Base-by-base conservation (phyloP, 208 protist genomes). In the Endotrypanum monterogeii region DNA sequence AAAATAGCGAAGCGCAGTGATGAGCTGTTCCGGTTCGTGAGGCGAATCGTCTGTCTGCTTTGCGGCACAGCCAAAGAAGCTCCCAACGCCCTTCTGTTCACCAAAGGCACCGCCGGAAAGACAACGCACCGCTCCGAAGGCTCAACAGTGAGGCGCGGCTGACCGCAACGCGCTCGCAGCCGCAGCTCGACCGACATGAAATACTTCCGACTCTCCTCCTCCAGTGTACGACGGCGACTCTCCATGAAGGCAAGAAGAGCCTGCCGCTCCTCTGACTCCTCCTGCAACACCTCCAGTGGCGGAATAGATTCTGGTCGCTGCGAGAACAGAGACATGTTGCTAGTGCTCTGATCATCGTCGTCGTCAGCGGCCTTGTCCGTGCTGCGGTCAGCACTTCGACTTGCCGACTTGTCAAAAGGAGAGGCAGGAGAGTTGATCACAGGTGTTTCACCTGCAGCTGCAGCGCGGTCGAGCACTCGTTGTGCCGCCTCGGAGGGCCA, bases 161-260 rank as follows among this genome's bases (percentile, higher is more conserved):
- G 79, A 12, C 90, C 90, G 67, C 90, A 95, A 11, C 85, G 85
- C 8, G 93, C 87, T 5, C 89, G 93, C 67, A 97, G 73, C 35
- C 84, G 85, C 65, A 97, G 73, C 78, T 97, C 93, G 58, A 95
- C 89, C 37, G 93, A 87, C 37, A 79, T 81, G 69, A 94, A 97
- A 78, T 87, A 94, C 76, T 71, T 76, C 16, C 50, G 74, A 71
- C 88, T 88, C 55, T 91, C 83, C 61, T 61, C 67, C 60, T 78
- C 73, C 48, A 92, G 67, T 54, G 85, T 80, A n/a, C 50, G 63
- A 32, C 85, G 86, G 3, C 93, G 89, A 11, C 69, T 25, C 2
- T 58, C 65, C n/a, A 97, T 79, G 81, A 86, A 95, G 23, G 80
- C 74, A 52, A 83, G 60, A 54, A 97, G 78, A 44, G 82, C 84